Percentiles rank a stretch among this genome's conserved stretches.
Conservation (phyloP, 306 rosid genomes). For the Datisca glomerata region DNA sequence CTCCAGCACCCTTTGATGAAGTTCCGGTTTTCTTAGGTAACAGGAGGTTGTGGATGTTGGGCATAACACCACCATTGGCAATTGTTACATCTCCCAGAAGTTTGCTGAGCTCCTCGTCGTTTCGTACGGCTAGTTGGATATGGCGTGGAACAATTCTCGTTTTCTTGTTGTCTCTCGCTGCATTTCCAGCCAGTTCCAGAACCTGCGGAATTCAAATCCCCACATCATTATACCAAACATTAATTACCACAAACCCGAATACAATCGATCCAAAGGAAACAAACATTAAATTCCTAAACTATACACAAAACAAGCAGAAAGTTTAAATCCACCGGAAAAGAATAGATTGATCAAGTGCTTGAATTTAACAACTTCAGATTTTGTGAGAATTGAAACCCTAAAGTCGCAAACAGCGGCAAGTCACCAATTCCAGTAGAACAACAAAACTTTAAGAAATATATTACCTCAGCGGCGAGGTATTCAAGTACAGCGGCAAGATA, state of each 20-base stretch:
- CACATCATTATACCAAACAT: too few relatives aligned
- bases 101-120: constrained; percentile 85
- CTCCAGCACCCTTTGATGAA: constrained; percentile 42
- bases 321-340: too few relatives aligned
- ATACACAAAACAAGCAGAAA: too few relatives aligned
- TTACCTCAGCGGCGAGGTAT: constrained; percentile 88
- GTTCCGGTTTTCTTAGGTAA: constrained; percentile 69
- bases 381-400: background rate
- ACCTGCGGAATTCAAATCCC: too few relatives aligned
- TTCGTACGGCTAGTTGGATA: constrained; percentile 67
- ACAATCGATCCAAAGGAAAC: too few relatives aligned
- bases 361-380: too few relatives aligned
- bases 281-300: too few relatives aligned
- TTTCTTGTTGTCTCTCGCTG: constrained; percentile 90
- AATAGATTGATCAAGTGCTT: too few relatives aligned
- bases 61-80: constrained; percentile 91
- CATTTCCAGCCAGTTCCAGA: constrained; percentile 83
- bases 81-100: constrained; percentile 81
- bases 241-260: too few relatives aligned
- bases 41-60: constrained; percentile 75
- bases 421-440: background rate
- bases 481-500: constrained; percentile 89
- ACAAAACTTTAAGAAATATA: background rate
- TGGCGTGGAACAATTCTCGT: constrained; percentile 87
- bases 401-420: background rate